Evolutionary conservation across 345 rosid genomes (phyloP).

Genomic region (Citrus reticulata): DNA sequence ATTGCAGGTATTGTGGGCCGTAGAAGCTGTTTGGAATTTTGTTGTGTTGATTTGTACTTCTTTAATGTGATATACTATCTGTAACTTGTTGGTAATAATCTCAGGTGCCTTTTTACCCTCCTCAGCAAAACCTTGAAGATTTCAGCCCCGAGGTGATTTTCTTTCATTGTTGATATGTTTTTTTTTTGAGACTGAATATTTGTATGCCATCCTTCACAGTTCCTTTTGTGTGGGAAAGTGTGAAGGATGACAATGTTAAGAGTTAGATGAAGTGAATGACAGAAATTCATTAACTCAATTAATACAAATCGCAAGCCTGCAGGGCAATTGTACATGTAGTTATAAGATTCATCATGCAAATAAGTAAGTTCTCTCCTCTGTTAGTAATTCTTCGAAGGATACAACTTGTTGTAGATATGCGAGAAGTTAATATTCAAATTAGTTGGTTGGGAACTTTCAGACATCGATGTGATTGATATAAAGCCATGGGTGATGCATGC

Average conservation of each 20-base stretch:
- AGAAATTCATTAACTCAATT: not conserved
- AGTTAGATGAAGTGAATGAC: not conserved
- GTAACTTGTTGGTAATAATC: conserved; percentile 14
- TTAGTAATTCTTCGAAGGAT: conserved; percentile 31
- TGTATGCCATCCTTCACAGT: not conserved
- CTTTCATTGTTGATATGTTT: conserved; percentile 1
- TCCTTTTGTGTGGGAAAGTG: not conserved
- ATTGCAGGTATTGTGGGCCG: conserved; percentile 58
- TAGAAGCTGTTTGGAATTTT: not conserved
- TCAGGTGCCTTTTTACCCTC: conserved; percentile 91
- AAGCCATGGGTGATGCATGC: conserved; percentile 99
- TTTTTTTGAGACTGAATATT: not conserved
- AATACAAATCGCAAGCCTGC: not conserved
- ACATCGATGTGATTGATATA: conserved; percentile 65
- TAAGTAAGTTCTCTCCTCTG: not conserved
- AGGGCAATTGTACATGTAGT: not conserved
- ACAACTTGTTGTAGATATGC: conserved; percentile 69
- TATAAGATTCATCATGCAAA: conserved; percentile 3
- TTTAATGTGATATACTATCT: not conserved
- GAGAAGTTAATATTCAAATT: conserved; percentile 66
- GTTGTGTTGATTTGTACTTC: conserved; percentile 1
- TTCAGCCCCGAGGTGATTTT: conserved; percentile 63
- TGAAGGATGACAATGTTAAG: not conserved
- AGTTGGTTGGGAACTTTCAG: conserved; percentile 85
- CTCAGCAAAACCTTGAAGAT: conserved; percentile 79